Evolutionary conservation across 805 yeast genomes (phyloP).

Genomic region (Kodamaea jinghongensis): DNA sequence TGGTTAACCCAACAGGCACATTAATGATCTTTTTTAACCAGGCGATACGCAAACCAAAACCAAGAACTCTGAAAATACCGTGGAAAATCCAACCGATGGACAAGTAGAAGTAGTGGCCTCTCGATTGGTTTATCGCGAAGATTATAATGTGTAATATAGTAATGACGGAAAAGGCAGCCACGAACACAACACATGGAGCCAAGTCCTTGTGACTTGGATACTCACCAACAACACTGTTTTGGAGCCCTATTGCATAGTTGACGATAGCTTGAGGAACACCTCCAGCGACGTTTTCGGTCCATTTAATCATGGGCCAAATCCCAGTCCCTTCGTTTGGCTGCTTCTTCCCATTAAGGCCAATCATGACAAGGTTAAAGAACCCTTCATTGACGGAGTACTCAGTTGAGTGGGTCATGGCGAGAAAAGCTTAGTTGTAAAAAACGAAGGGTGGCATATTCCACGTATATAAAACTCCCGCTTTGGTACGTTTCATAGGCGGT

Average conservation of each 20-base stretch:
- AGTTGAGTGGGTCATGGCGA: not conserved
- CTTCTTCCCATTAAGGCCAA: conserved; percentile 21
- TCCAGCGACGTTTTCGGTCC: conserved; percentile 1
- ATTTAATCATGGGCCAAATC: conserved; percentile 17
- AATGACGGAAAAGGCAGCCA: conserved; percentile 10
- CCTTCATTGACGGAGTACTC: conserved; percentile 13
- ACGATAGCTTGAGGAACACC: conserved; percentile 8
- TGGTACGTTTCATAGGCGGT: too few relatives aligned
- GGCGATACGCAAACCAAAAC: conserved; percentile 11
- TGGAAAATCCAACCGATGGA: conserved; percentile 13
- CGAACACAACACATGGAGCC: conserved; percentile 14
- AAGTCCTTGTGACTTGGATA: conserved; percentile 14
- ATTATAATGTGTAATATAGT: conserved; percentile 10
- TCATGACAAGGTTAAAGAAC: conserved; percentile 13
- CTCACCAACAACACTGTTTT: conserved; percentile 14
- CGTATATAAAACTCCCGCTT: too few relatives aligned
- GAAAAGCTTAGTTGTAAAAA: too few relatives aligned
- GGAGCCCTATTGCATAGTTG: conserved; percentile 7
- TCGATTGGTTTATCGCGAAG: conserved; percentile 11
- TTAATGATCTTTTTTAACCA: conserved; percentile 11
- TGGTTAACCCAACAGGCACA: conserved; percentile 13
- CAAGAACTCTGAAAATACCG: conserved; percentile 11
- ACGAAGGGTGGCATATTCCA: too few relatives aligned
- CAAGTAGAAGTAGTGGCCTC: conserved; percentile 17
- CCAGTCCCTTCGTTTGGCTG: conserved; percentile 54